These are phyloP conservation scores for Volvox africanus DNA, from an alignment of 139 green algal species.

Conservation along the genomic window DNA sequence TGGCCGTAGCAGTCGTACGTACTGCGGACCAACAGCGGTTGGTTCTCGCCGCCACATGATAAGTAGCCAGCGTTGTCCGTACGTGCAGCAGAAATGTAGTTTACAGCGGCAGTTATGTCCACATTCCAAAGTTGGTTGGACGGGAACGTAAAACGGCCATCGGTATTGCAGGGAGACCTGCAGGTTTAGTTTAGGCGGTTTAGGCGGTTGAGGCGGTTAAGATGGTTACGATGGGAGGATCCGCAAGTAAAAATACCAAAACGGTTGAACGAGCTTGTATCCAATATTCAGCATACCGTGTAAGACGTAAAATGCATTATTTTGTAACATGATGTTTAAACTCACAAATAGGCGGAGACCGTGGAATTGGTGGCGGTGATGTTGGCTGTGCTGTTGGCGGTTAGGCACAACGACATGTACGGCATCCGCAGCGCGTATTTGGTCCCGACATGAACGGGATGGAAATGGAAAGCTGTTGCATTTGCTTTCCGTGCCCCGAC, in stretches of 20 bases:
- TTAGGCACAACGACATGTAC: background rate
- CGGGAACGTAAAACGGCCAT: background rate
- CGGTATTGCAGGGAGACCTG: background rate
- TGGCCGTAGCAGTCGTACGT: background rate
- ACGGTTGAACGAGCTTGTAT: background rate
- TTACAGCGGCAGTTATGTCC: background rate
- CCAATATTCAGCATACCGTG: background rate
- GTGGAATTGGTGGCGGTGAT: background rate
- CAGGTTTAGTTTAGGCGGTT: background rate
- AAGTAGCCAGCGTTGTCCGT: background rate
- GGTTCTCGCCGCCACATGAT: background rate
- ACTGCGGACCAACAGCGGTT: background rate
- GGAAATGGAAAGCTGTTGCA: background rate
- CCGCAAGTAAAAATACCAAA: background rate
- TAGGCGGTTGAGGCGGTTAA: background rate
- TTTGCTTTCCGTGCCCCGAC: background rate
- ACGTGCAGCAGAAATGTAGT: background rate
- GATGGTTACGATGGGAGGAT: background rate
- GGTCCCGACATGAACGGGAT: background rate
- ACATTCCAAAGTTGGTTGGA: background rate
- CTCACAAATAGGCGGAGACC: background rate
- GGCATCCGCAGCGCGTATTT: background rate
- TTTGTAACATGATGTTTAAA: background rate
- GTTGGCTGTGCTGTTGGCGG: background rate
- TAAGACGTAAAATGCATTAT: background rate